Evolutionary conservation across 352 stramenopile genomes (phyloP), one percentile per base, ranked within the genome.

Genomic region (Elongisporangium undulatum): DNA sequence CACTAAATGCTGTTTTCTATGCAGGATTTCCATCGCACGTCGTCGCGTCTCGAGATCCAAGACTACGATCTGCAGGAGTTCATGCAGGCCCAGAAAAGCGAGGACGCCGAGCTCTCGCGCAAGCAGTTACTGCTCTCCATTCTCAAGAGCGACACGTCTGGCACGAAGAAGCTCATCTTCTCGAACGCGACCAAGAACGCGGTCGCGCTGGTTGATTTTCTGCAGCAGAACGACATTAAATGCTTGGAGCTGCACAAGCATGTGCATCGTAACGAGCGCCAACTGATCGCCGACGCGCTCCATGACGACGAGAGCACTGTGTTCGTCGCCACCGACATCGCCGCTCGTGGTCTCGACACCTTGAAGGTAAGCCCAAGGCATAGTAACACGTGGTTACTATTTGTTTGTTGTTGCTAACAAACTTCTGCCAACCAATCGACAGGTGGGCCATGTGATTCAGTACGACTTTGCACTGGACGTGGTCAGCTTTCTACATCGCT

Each of bases 401-500:
- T 24, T 12, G 39, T n/a, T 23, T 20, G 17, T 23, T 20, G 17
- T 29, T 2, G 4, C n/a, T 60, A 17, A 38, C n/a, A 38, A 13
- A 26, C 1, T 41, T 2, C 9, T 1, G 19, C 12, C 41, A 50
- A 4, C 4, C 15, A 4, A 9, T 17, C 4, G 15, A 49, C 20
- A 71, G 60, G 67, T 74, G 49, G 52, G 65, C 4, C 82, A 94
- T 55, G 85, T 94, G 41, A 68, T 94, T 0, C 85, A 94, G 66
- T 90, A 86, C 58, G 85, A 94, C 59, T 94, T 91, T 56, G 85
- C 85, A 10, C 81, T 67, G 56, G 81, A 94, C 58, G 77, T 90
- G n/a, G 81, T 94, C 58, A 90, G 78, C 58, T 87, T 90, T 51
- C 69, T 94, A 49, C 85, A 94, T 58, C 82, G 85, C 61, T 89